Base-by-base conservation (phyloP, 305 asterid species). In the Fraxinus sp. region DNA sequence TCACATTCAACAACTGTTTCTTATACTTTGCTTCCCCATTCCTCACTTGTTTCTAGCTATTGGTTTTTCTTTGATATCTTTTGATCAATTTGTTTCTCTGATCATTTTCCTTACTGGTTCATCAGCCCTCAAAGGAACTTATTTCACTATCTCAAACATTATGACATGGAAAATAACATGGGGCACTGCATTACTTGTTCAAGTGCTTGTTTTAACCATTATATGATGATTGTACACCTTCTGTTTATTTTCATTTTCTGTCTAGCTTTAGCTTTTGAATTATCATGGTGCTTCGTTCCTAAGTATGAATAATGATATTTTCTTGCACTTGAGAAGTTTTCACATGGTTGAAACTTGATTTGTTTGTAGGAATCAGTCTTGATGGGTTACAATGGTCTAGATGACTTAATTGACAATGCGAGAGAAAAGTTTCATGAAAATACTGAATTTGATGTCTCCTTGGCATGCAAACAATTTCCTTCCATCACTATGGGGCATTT, bases 401-500 rank as follows among this genome's bases (percentile, higher is more conserved):
- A 89, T 89, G 95, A 86, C 86, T 84, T 91, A 55, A 80, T 91
- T 85, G 90, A 87, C 37, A 84, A 88, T 71, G 86, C 73, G n/a
- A 79, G 73, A 82, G 86, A 84, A 55, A 87, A 91, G 87, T 87
- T 87, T 18, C 70, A 30, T 80, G 86, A 84, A 82, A 86, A 77
- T 81, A 77, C 72, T 57, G 90, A 90, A 83, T 93, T 89, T 82
- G 94, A 91, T 86, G 88, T 89, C 83, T 86, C 97, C 75, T 85
- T 83, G 90, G 89, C 91, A 46, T 89, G 93, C 86, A 93, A 91
- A 86, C 89, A 84, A 66, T 96, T 91, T 87, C 92, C 97, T 75
- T 92, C 94, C 85, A 93, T 96, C 81, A 87, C 90, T 66, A 84
- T 94, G 84, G 97, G 98, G 57, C 86, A 81, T 80, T 91, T 91